Conservation (phyloP, 495 filamentous ascomycete species). For the Lasiosphaeria miniovina region DNA sequence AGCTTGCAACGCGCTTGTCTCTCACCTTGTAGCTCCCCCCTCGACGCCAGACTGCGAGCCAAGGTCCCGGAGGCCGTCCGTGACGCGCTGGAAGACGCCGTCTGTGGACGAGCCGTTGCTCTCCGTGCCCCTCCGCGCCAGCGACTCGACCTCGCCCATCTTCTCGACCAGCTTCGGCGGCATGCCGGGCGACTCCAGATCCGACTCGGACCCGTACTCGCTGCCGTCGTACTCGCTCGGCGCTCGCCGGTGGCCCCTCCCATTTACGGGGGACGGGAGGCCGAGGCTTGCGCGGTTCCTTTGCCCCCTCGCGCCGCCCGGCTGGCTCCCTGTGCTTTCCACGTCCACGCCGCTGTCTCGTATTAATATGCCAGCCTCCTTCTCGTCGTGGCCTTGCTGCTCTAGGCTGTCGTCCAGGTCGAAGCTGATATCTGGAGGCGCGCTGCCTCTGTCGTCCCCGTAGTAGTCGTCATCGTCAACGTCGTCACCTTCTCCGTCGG, state of each 20-base stretch:
- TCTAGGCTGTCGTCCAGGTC: slow-evolving; percentile 16
- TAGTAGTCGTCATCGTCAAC: slow-evolving; percentile 65
- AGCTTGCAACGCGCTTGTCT: no score
- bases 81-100: slow-evolving; percentile 65
- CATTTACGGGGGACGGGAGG: slow-evolving; percentile 35
- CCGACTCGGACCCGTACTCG: slow-evolving; percentile 68
- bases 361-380: slow-evolving; percentile 12
- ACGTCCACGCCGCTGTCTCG: slow-evolving; percentile 49
- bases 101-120: slow-evolving; percentile 67
- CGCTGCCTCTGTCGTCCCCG: slow-evolving; percentile 41
- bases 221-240: slow-evolving; percentile 58
- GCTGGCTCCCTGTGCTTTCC: slow-evolving; percentile 25
- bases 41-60: slow-evolving; percentile 79
- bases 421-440: slow-evolving; percentile 30
- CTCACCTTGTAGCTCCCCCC: slow-evolving; percentile 70
- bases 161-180: slow-evolving; percentile 68
- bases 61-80: slow-evolving; percentile 71
- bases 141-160: slow-evolving; percentile 73
- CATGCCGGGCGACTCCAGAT: slow-evolving; percentile 67
- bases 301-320: slow-evolving; percentile 10
- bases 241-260: slow-evolving; percentile 36
- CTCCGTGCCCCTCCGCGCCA: slow-evolving; percentile 69
- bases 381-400: slow-evolving; percentile 14
- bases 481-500: slow-evolving; percentile 55
- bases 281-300: slow-evolving; percentile 33